These are phyloP conservation scores for Talaromyces sp. DNA, from an alignment of 2,329 filamentous ascomycete genomes.

Conservation along the genomic window DNA sequence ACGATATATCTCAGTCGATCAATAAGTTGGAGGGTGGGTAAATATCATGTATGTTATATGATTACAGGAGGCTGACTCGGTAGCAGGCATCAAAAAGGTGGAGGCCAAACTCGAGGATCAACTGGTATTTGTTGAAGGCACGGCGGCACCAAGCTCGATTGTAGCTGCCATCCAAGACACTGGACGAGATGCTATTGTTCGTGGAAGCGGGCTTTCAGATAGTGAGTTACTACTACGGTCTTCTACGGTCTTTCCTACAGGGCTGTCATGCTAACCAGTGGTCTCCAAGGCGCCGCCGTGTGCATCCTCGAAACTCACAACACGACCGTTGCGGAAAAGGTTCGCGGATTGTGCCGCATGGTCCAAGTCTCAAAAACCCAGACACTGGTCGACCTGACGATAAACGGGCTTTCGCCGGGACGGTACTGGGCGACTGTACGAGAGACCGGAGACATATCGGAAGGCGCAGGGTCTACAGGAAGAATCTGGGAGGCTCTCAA, in stretches of 20 bases:
- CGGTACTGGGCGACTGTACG: slow-evolving; percentile 80
- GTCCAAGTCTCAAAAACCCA: slow-evolving; percentile 76
- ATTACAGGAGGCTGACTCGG: neutral
- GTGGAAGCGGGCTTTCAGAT: slow-evolving; percentile 79
- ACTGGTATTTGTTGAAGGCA: slow-evolving; percentile 78
- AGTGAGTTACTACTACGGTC: slow-evolving; percentile 46
- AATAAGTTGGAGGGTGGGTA: slow-evolving; percentile 62
- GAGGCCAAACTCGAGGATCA: slow-evolving; percentile 78
- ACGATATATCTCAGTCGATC: slow-evolving; percentile 75
- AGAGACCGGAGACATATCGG: slow-evolving; percentile 78
- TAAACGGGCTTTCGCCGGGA: slow-evolving; percentile 75
- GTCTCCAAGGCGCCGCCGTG: slow-evolving; percentile 51
- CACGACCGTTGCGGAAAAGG: slow-evolving; percentile 55
- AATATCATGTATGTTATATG: neutral
- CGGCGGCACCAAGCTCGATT: slow-evolving; percentile 81
- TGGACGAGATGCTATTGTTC: slow-evolving; percentile 87
- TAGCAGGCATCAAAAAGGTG: slow-evolving; percentile 70
- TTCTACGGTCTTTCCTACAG: neutral
- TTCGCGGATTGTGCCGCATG: slow-evolving; percentile 86
- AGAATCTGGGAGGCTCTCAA: slow-evolving; percentile 66
- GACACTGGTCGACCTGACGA: slow-evolving; percentile 81
- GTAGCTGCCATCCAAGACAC: slow-evolving; percentile 83
- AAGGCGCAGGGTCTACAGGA: slow-evolving; percentile 76
- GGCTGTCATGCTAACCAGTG: neutral
- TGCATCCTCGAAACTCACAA: slow-evolving; percentile 90